Conservation (phyloP, 306 rosid species). For the Dicorynia guianensis region DNA sequence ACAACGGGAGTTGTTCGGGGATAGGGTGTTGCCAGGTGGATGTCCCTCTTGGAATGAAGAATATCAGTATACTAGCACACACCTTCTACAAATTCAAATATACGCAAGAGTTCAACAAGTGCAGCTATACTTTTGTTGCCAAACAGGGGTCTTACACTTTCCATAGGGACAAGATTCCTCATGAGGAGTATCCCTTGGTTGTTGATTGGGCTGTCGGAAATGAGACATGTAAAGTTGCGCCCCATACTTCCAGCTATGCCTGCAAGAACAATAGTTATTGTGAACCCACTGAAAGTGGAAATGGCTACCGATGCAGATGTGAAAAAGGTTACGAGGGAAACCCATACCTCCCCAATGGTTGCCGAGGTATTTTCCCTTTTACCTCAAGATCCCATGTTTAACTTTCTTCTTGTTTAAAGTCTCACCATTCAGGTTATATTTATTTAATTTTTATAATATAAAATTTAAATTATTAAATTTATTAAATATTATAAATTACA, state of each 20-base stretch:
- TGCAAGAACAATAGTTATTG: neutral
- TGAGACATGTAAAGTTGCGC: neutral
- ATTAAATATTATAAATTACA: no score
- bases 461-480: no score
- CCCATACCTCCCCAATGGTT: constrained; percentile 35
- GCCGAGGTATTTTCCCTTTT: constrained; percentile 12
- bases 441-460: no score
- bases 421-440: no score
- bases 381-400: neutral
- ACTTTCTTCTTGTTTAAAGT: neutral
- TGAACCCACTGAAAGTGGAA: neutral
- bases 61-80: no score
- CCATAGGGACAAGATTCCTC: neutral
- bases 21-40: constrained; percentile 35
- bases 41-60: constrained; percentile 1
- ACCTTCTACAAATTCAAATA: no score
- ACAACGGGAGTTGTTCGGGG: constrained; percentile 5
- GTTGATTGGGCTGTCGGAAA: constrained; percentile 54
- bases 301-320: constrained; percentile 49
- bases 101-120: neutral
- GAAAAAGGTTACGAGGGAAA: constrained; percentile 36
- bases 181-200: neutral
- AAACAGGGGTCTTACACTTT: constrained; percentile 39
- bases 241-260: neutral
- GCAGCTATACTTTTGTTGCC: constrained; percentile 39